A percentile compares a stretch with the other conserved stretches of the same genome.
Conservation (phyloP, 176 grass and related monocot species). For the Aegilops tauschii region DNA sequence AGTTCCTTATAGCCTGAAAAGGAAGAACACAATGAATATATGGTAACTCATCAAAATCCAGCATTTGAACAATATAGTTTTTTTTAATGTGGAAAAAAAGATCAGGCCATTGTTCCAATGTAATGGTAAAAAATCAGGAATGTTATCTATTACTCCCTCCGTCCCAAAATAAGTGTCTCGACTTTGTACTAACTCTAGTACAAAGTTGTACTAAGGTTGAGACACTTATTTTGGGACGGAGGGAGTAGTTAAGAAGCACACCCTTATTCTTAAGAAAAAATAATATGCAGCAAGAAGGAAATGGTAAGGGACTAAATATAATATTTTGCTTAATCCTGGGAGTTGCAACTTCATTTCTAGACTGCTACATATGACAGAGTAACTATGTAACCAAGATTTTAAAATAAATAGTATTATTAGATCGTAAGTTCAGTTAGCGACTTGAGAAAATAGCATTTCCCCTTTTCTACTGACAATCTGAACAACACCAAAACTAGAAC, state of each 20-base stretch:
- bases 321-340: not conserved
- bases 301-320: not conserved
- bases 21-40: not conserved
- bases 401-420: not conserved
- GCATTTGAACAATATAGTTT: not conserved
- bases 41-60: not conserved
- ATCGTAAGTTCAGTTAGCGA: not conserved
- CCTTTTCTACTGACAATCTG: not conserved
- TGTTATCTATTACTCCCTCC: not conserved
- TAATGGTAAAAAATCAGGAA: not conserved
- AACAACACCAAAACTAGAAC: not conserved
- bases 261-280: not conserved
- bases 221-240: no score
- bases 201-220: no score
- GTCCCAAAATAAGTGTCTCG: no score
- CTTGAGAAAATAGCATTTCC: not conserved
- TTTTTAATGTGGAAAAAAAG: not conserved
- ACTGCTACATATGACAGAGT: not conserved
- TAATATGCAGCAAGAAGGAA: not conserved
- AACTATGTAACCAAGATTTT: not conserved
- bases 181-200: no score
- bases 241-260: not conserved
- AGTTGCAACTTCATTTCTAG: not conserved
- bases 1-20: conserved; percentile 72
- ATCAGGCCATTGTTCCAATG: not conserved